Percentiles rank a stretch among this genome's conserved stretches.
phyloP scores from a whole-genome alignment of 805 yeast species.

The Myxozyma melibiosi region DNA sequence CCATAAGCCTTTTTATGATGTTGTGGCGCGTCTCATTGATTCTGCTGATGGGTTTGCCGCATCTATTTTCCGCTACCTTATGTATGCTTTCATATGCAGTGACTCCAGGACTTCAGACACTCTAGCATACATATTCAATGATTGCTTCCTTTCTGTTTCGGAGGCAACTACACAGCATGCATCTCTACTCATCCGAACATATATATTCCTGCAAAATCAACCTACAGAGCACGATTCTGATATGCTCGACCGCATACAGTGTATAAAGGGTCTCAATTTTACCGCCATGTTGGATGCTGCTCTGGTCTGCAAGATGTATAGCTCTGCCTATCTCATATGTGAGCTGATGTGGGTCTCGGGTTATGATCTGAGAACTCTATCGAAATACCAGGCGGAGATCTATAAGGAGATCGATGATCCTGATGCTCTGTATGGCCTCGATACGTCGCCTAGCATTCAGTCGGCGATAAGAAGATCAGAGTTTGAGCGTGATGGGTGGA shows the following conservation, averaged over 20 bases:
- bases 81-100: conserved; percentile 3
- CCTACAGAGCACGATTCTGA: conserved; percentile 21
- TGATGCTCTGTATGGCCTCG: conserved; percentile 68
- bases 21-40: not conserved
- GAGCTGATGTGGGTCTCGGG: conserved; percentile 40
- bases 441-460: conserved; percentile 56
- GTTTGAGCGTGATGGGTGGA: conserved; percentile 38
- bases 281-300: conserved; percentile 36
- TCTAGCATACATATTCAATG: conserved; percentile 13
- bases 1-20: not conserved
- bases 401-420: conserved; percentile 60
- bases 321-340: conserved; percentile 42
- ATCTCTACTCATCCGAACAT: conserved; percentile 21
- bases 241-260: conserved; percentile 30
- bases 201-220: conserved; percentile 26
- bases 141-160: not conserved
- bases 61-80: conserved; percentile 6
- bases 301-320: conserved; percentile 32
- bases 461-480: conserved; percentile 48
- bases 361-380: conserved; percentile 13
- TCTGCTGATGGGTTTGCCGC: conserved; percentile 13
- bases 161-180: conserved; percentile 11
- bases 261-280: conserved; percentile 32
- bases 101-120: not conserved
- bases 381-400: conserved; percentile 40